These are phyloP conservation scores for Penicillium verrucosum DNA, from an alignment of 2,329 filamentous ascomycete genomes.

Conservation along the genomic window DNA sequence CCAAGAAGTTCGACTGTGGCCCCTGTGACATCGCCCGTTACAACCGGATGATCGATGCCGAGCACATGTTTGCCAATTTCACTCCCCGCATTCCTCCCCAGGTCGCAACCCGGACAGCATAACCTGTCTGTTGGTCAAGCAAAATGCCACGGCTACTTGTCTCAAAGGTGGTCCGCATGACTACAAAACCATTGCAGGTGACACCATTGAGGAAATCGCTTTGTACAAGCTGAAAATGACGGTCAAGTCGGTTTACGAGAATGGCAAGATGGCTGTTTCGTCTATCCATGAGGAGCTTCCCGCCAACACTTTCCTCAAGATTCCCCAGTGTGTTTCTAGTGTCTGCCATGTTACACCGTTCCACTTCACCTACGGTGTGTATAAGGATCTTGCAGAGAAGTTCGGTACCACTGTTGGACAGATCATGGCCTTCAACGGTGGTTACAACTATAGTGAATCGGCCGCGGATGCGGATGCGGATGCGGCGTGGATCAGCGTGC, in stretches of 20 bases:
- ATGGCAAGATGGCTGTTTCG: neutral
- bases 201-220: constrained; percentile 10
- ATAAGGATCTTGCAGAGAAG: constrained; percentile 15
- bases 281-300: neutral
- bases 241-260: neutral
- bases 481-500: constrained; percentile 9
- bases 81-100: constrained; percentile 4
- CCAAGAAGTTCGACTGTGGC: constrained; percentile 1
- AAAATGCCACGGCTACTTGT: constrained; percentile 3
- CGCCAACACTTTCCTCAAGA: constrained; percentile 3
- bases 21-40: constrained; percentile 5
- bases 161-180: constrained; percentile 7
- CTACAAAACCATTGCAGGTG: constrained; percentile 8
- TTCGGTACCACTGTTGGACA: constrained; percentile 11
- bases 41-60: constrained; percentile 6
- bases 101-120: constrained; percentile 1
- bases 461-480: constrained; percentile 1
- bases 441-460: constrained; percentile 11
- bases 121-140: constrained; percentile 3
- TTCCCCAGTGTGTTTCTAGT: constrained; percentile 12
- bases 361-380: constrained; percentile 11
- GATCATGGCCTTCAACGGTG: constrained; percentile 11
- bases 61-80: neutral
- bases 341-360: constrained; percentile 5
- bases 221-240: constrained; percentile 7